A percentile compares a stretch with the other conserved stretches of the same genome.
Conservation (phyloP, 1,284 basidiomycete species). For the Ceratobasidium sp. region DNA sequence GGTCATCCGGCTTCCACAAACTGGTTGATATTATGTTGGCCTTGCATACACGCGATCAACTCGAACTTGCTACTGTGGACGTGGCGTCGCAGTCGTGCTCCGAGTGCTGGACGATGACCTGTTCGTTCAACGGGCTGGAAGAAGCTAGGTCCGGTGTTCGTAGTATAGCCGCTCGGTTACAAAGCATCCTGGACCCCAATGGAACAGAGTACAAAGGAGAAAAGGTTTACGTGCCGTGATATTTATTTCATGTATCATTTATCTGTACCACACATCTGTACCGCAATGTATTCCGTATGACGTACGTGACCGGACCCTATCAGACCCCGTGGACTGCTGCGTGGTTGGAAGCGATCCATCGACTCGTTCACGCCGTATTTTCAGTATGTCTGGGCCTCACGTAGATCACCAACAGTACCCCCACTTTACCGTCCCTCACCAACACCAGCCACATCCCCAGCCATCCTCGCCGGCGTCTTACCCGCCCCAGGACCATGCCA, state of each 20-base stretch:
- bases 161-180: conserved; percentile 43
- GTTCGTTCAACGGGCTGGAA: conserved; percentile 71
- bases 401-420: conserved; percentile 41
- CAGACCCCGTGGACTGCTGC: conserved; percentile 15
- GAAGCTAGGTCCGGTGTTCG: conserved; percentile 45
- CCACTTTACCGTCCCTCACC: conserved; percentile 41
- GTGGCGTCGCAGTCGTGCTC: conserved; percentile 81
- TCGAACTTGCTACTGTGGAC: conserved; percentile 78
- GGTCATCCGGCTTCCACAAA: conserved; percentile 74
- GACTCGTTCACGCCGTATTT: conserved; percentile 25
- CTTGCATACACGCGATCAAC: conserved; percentile 71
- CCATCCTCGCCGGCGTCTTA: conserved; percentile 29
- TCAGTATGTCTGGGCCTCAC: conserved; percentile 41
- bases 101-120: conserved; percentile 81
- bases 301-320: conserved; percentile 4
- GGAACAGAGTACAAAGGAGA: conserved; percentile 49
- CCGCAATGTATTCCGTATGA: background rate
- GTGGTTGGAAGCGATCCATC: conserved; percentile 16
- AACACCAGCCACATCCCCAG: conserved; percentile 45
- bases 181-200: conserved; percentile 45
- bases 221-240: conserved; percentile 49
- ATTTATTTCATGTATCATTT: background rate
- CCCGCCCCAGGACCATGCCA: conserved; percentile 35
- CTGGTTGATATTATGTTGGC: conserved; percentile 78
- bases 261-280: conserved; percentile 2